Evolutionary conservation across 805 yeast genomes (phyloP).

Genomic region (Lipomyces lipofer): DNA sequence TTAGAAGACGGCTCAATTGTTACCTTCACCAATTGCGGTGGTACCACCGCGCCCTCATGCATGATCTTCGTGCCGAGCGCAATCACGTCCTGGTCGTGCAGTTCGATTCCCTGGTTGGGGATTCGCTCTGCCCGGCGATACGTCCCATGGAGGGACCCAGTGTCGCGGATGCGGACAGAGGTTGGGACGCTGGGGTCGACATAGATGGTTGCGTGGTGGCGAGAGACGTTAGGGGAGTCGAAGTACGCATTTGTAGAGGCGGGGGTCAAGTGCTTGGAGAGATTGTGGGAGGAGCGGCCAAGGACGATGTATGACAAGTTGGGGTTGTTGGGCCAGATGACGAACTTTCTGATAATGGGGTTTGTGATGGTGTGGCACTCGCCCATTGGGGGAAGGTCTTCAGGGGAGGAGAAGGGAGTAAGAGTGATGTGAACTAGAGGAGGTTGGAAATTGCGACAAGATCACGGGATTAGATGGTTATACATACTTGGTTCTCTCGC

Average conservation of each 20-base stretch:
- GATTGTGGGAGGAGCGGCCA: slow-evolving; percentile 13
- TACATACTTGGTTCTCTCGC: too few relatives aligned
- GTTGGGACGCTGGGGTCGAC: neutral
- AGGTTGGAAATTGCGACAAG: too few relatives aligned
- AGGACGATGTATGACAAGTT: neutral
- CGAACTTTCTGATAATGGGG: too few relatives aligned
- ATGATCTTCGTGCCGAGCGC: slow-evolving; percentile 3
- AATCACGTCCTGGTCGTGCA: slow-evolving; percentile 1
- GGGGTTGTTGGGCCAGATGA: neutral
- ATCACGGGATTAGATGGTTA: too few relatives aligned
- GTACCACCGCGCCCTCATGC: slow-evolving; percentile 1
- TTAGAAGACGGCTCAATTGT: too few relatives aligned
- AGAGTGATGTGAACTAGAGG: neutral
- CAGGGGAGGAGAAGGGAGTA: neutral
- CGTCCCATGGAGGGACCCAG: slow-evolving; percentile 10
- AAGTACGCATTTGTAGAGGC: slow-evolving; percentile 5
- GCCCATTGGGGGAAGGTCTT: too few relatives aligned
- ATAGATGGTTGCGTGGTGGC: slow-evolving; percentile 6
- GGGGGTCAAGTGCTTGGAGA: neutral
- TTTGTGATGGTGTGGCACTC: too few relatives aligned
- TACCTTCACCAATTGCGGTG: too few relatives aligned
- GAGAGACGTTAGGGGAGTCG: slow-evolving; percentile 7
- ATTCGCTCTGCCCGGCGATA: slow-evolving; percentile 5
- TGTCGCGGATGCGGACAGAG: neutral
- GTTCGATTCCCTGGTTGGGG: neutral